phyloP scores from a whole-genome alignment of 2,329 filamentous ascomycete species.

The Endocalyx cinctus region DNA sequence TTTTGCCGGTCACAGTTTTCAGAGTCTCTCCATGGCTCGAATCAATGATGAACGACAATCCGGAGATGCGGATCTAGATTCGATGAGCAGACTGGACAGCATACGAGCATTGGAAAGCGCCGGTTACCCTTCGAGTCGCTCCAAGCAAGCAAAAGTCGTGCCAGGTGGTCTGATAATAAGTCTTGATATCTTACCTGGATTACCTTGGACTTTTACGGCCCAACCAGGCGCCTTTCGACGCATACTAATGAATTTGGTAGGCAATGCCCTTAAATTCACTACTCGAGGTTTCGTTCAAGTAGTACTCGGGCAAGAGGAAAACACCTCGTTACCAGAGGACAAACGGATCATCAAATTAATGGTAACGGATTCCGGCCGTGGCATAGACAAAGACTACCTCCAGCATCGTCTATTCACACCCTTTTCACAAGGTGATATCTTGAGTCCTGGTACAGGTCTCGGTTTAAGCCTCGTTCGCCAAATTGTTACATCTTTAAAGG shows the following conservation, averaged over 20 bases:
- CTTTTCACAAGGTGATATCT: slow-evolving; percentile 58
- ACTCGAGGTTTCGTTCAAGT: slow-evolving; percentile 25
- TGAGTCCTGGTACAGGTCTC: slow-evolving; percentile 58
- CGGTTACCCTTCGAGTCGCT: slow-evolving; percentile 2
- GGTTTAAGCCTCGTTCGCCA: slow-evolving; percentile 61
- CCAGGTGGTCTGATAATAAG: slow-evolving; percentile 36
- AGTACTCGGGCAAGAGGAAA: slow-evolving; percentile 9
- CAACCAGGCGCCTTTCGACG: slow-evolving; percentile 48
- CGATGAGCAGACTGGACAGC: slow-evolving; percentile 8
- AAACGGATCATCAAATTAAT: slow-evolving; percentile 32
- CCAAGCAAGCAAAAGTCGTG: slow-evolving; percentile 6
- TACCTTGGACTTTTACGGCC: slow-evolving; percentile 48
- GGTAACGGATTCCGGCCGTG: slow-evolving; percentile 60
- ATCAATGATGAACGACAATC: slow-evolving; percentile 1
- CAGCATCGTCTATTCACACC: slow-evolving; percentile 57
- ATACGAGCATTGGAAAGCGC: slow-evolving; percentile 13
- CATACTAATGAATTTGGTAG: slow-evolving; percentile 59
- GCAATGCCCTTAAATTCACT: slow-evolving; percentile 61
- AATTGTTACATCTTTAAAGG: slow-evolving; percentile 34
- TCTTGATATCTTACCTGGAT: slow-evolving; percentile 43
- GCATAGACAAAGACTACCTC: slow-evolving; percentile 60
- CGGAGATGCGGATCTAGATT: slow-evolving; percentile 8
- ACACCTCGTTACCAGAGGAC: slow-evolving; percentile 9
- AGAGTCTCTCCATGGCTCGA: slow-evolving; percentile 8
- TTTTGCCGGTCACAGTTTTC: slow-evolving; percentile 38